A percentile compares a stretch with the other conserved stretches of the same genome.
These are phyloP conservation scores for Leccinum obscurum DNA, from an alignment of 768 basidiomycete genomes.

Conservation along the genomic window DNA sequence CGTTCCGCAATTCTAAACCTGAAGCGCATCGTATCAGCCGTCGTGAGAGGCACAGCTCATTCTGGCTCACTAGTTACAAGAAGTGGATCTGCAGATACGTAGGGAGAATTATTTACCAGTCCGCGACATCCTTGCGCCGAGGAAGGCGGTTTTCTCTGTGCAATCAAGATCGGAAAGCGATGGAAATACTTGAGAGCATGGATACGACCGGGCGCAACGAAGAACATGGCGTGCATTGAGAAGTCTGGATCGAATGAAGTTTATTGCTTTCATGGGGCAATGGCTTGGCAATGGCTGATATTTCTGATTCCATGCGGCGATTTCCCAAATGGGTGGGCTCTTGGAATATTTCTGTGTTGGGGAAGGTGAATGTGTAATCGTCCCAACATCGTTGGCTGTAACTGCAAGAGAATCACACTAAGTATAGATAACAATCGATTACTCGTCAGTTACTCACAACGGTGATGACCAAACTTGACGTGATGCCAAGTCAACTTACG, in stretches of 20 bases:
- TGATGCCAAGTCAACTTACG: background rate
- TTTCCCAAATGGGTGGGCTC: background rate
- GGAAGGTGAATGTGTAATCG: slow-evolving; percentile 6
- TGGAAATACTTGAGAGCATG: background rate
- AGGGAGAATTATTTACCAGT: background rate
- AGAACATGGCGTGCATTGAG: background rate
- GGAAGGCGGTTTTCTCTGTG: background rate
- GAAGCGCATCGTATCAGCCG: background rate
- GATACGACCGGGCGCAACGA: background rate
- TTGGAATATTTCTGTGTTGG: background rate
- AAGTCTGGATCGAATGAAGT: background rate
- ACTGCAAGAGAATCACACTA: background rate
- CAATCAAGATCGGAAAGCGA: background rate
- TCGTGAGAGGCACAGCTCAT: slow-evolving; percentile 2
- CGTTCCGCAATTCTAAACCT: background rate
- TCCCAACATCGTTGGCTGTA: slow-evolving; percentile 6
- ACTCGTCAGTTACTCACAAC: slow-evolving; percentile 13
- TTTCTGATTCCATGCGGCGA: background rate
- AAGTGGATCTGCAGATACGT: background rate
- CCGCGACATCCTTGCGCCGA: background rate
- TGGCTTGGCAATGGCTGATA: background rate
- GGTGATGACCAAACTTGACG: background rate
- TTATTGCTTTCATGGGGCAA: background rate
- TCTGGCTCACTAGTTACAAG: background rate
- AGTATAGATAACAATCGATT: slow-evolving; percentile 16